Percentiles rank a stretch among this genome's conserved stretches.
phyloP scores from a whole-genome alignment of 768 basidiomycete genomes.

The Calocybe indica region DNA sequence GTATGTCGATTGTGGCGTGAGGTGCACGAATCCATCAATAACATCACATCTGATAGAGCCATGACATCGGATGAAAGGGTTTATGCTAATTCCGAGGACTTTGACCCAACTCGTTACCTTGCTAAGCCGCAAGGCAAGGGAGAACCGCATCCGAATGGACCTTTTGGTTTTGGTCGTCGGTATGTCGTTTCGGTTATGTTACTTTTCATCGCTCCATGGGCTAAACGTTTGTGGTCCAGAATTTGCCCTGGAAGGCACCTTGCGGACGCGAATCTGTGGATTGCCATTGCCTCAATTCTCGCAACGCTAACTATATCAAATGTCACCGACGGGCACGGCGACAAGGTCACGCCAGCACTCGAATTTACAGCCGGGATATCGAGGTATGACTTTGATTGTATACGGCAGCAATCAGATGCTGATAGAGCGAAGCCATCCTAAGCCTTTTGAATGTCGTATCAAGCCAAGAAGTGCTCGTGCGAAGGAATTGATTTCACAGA shows the following conservation, averaged over 20 bases:
- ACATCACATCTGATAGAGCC: background rate
- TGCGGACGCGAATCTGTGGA: conserved; percentile 32
- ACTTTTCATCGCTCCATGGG: background rate
- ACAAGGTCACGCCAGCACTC: conserved; percentile 7
- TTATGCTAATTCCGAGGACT: conserved; percentile 8
- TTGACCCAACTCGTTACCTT: conserved; percentile 11
- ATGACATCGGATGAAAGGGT: conserved; percentile 10
- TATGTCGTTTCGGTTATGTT: background rate
- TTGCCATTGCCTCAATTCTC: conserved; percentile 9
- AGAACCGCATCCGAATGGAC: conserved; percentile 7
- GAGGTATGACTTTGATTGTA: background rate
- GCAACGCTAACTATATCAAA: conserved; percentile 7
- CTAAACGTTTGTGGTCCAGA: background rate
- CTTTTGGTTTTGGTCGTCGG: conserved; percentile 13
- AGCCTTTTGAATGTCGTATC: background rate
- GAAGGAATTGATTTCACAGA: background rate
- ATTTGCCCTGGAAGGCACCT: conserved; percentile 32
- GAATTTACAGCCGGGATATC: conserved; percentile 2
- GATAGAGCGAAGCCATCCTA: background rate
- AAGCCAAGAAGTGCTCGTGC: background rate
- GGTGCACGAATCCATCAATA: background rate
- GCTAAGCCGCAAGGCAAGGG: conserved; percentile 7
- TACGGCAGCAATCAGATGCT: background rate
- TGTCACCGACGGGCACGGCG: conserved; percentile 7
- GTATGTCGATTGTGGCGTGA: background rate